Evolutionary conservation across 192 early-diverging fungal species (phyloP), one percentile per base, ranked within the genome.

Genomic region (Gigaspora rosea): DNA sequence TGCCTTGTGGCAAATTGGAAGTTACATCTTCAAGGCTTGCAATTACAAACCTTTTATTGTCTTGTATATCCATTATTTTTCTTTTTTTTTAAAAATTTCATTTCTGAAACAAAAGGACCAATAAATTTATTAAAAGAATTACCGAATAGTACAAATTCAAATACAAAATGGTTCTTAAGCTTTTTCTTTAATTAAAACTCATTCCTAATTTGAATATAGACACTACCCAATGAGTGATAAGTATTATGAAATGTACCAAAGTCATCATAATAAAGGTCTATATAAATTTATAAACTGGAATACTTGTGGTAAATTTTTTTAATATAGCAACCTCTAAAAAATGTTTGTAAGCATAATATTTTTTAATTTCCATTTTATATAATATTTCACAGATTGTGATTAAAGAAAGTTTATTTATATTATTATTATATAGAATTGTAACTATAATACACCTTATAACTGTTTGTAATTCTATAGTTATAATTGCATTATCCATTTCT

Each of bases 221-320:
- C 11, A n/a, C 35, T 35, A 6, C 47, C n/a, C 6, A 67, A 48
- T 20, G 11, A 61, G 35, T 67, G 9, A 35, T 47, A 67, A 12
- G 18, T 15, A 47, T 67, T 67, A 1, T 8, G 41, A 22, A 13
- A 67, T n/a, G 65, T 48, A 47, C 65, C 11, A 47, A 67, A 67
- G 5, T 67, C 13, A 67, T 67, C 65, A 13, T 18, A 41, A 12
- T 67, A 67, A 41, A 67, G 47, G 36, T 67, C 65, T 20, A 67
- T 67, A 12, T 47, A 67, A 67, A 35, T 16, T 67, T 67, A 61
- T 61, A 48, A 47, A 47, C 20, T 6, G 41, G 10, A 48, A 67
- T 15, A 41, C 20, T 22, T 20, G 41, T 41, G 4, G 4, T 18
- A 12, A 15, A 4, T 12, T 13, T 33, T 47, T 47, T 35, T 47